A percentile compares a stretch with the other conserved stretches of the same genome.
These are phyloP conservation scores for Diplodia sapinea DNA, from an alignment of 2,329 filamentous ascomycete species.

Conservation along the genomic window DNA sequence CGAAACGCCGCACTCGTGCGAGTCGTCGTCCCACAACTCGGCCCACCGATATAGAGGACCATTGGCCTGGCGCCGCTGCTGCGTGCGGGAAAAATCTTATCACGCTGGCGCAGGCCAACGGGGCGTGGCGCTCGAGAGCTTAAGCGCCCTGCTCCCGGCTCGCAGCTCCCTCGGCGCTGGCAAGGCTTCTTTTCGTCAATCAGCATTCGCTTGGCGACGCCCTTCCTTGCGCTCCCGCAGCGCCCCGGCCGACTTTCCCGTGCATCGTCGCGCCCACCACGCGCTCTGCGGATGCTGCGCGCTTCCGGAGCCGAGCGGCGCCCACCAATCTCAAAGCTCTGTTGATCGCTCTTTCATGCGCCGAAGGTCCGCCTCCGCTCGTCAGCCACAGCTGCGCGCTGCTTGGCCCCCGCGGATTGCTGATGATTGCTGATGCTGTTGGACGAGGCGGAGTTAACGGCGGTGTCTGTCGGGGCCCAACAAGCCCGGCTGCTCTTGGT, in stretches of 20 bases:
- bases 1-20: conserved; percentile 18
- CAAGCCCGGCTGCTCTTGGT: background rate
- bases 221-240: conserved; percentile 24
- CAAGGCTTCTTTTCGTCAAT: conserved; percentile 2
- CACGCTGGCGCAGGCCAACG: conserved; percentile 4
- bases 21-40: conserved; percentile 2
- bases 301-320: conserved; percentile 26
- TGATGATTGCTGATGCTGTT: conserved; percentile 1
- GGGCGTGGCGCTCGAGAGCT: background rate
- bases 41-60: background rate
- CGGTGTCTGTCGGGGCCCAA: conserved; percentile 15
- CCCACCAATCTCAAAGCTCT: conserved; percentile 20
- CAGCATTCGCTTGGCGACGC: conserved; percentile 15
- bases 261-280: background rate
- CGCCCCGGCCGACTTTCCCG: conserved; percentile 26
- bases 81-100: background rate
- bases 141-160: conserved; percentile 16
- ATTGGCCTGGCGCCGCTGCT: background rate
- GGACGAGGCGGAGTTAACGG: conserved; percentile 25
- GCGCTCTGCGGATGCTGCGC: conserved; percentile 18
- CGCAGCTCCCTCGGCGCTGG: conserved; percentile 21
- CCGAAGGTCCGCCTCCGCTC: conserved; percentile 1
- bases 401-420: background rate
- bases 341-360: conserved; percentile 28
- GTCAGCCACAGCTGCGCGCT: background rate